Evolutionary conservation across 2,329 filamentous ascomycete genomes (phyloP), one percentile per base, ranked within the genome.

Genomic region (Aspergillus unguis): DNA sequence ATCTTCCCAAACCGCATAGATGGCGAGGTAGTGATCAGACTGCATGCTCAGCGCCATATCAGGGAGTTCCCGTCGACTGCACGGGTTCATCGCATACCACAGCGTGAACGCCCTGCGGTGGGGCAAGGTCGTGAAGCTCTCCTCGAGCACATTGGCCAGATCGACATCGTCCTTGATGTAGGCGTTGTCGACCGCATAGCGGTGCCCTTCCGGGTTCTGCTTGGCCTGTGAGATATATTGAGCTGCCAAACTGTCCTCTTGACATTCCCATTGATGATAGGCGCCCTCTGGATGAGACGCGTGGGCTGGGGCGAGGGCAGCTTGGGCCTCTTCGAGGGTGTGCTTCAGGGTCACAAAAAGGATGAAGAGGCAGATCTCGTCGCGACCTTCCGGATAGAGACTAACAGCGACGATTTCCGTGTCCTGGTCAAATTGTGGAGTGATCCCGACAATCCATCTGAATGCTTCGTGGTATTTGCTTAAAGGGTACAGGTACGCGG

Each of bases 11-110:
- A 80, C 65, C 0, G 76, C 70, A 57, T 82, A 83, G 2, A 79
- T 49, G 1, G 80, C 78, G 60, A 83, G 77, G 62, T 83, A 83
- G 61, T 83, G 79, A 57, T 83, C 80, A 0, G 72, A 74, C 50
- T 81, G 79, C 75, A 82, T 75, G 28, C 73, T 78, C 10, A 81
- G 65, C 3, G 80, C 80, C 80, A 83, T 83, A 52, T 78, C 76
- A 1, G 72, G 69, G 33, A 76, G 64, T 29, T 55, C 41, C 3
- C 72, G 64, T 27, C 70, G 65, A 37, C 75, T 78, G 28, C 71
- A 72, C 0, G 80, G 80, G 29, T 68, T 70, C 79, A 82, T 81
- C 7, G 74, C 61, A 58, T 73, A 80, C 72, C 78, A 83, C 8
- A 82, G 64, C 1, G 76, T 65, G 44, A 76, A 78, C 1, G 74